Evolutionary conservation across 805 yeast species (phyloP), one percentile per base, ranked within the genome.

Genomic region (Sugiyamaella chiloensis): DNA sequence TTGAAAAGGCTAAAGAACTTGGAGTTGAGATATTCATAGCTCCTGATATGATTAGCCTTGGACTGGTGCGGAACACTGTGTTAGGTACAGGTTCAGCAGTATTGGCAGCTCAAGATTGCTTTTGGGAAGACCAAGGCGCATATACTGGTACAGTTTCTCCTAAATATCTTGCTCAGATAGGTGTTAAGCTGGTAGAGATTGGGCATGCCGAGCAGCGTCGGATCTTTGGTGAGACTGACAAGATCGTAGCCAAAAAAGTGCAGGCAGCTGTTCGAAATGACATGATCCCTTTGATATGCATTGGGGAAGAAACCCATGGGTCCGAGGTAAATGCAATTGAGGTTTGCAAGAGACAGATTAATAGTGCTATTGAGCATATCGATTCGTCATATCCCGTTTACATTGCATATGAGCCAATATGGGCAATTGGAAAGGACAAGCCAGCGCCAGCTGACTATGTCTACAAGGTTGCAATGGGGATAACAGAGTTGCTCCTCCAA

Each of bases 191-290:
- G 32, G 64, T 60, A 8, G 63, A 59, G 46, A 45, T 60, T 7
- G 64, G 64, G 24, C 64, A 60, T 40, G 64, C 64, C 19, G 64
- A 60, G 44, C 57, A 60, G 7, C 57, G 64, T 23, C 44, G 53
- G 19, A 45, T 52, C 9, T 60, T 60, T 40, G 45, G 46, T 39
- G 65, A 61, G 37, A 50, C 61, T 12, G 61, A 60, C 37, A 58
- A 50, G 14, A 40, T 43, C 17, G 59, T 60, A 12, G 52, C 54
- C n/a, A 30, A 21, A 40, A 60, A 60, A 44, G 54, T 56, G 1
- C 43, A 24, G 1, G 62, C 62, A 7, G 57, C 53, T 8, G 46
- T 48, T 11, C 31, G 53, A 20, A 51, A 52, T 51, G 50, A 50
- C 19, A 29, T 61, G 49, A 42, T 49, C 6, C 65, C 65, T 14